Evolutionary conservation across 805 yeast species (phyloP), one percentile per base, ranked within the genome.

Genomic region (Myxozyma neglecta): DNA sequence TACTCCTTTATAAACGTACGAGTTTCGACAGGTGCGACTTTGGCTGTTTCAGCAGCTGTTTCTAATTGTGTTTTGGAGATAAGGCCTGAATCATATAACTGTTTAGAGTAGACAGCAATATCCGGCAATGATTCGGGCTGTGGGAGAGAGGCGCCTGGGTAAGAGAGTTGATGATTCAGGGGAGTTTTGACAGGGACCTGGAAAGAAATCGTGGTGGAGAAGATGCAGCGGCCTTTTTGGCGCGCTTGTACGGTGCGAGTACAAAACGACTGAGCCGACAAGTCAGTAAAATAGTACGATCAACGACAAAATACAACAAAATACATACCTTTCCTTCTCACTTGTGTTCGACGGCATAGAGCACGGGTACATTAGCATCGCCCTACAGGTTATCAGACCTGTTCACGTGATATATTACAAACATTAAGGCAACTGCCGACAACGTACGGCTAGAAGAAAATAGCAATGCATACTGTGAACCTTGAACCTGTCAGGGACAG

Each of bases 241-340:
- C 75, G 75, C 2, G 85, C 85, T 46, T 75, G 74, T 4, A 89
- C 83, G 48, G 82, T 81, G 50, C 85, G 76, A 51, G 84, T 82
- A 39, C 80, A 75, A 57, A 80, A 81, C 57, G 80, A 80, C 59
- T 64, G 18, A 11, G 11, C 9, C 13, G 35, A 29, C 2, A 6
- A 42, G 51, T 46, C n/a, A 42, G 55, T 13, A 14, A 13, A 13
- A 14, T 20, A 13, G 20, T 14, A 10, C 10, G 14, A 8, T 3
- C 32, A 2, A 24, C 14, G 7, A 20, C 29, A 14, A 8, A 14
- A n/a, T 6, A 32, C n/a, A 39, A 40, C n/a, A 14, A n/a, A n/a
- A 9, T 9, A 48, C 60, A 20, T 48, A 61, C 64, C 47, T 78
- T 81, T 8, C 86, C 87, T 46, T 82, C 81, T 56, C 83, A 77